Evolutionary conservation across 2,329 filamentous ascomycete species (phyloP).

Genomic region (Nakataea oryzae): DNA sequence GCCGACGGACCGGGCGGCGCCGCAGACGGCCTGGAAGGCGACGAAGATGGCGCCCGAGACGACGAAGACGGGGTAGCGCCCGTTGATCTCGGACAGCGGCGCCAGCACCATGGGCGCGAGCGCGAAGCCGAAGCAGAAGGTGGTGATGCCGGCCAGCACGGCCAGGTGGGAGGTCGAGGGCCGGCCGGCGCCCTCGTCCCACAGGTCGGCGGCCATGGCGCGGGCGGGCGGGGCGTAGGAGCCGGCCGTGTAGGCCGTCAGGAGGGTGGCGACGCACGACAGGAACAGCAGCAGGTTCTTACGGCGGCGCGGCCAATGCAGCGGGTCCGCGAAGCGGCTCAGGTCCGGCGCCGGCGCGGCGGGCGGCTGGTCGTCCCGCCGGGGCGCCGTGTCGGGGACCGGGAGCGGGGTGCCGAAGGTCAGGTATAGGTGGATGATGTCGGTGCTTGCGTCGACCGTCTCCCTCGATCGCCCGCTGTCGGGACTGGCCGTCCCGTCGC

Average conservation of each 20-base stretch:
- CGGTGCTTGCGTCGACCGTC: not conserved
- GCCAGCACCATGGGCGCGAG: constrained; percentile 81
- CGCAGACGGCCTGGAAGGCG: constrained; percentile 61
- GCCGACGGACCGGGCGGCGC: constrained; percentile 55
- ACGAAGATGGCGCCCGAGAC: constrained; percentile 63
- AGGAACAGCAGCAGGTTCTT: constrained; percentile 65
- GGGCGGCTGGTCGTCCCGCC: constrained; percentile 8
- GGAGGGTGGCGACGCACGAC: constrained; percentile 63
- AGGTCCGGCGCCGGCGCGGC: constrained; percentile 47
- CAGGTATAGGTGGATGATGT: constrained; percentile 21
- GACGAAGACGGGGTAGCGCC: constrained; percentile 73
- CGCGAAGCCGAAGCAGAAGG: constrained; percentile 73
- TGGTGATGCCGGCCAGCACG: constrained; percentile 65
- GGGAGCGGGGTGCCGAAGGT: constrained; percentile 28
- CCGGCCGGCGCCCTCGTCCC: not conserved
- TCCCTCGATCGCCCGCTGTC: not conserved
- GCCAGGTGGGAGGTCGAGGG: constrained; percentile 50
- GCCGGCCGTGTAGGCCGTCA: constrained; percentile 74
- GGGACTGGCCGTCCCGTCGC: not conserved
- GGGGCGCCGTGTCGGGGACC: constrained; percentile 8
- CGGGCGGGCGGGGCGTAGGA: constrained; percentile 62
- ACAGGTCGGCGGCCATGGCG: constrained; percentile 56
- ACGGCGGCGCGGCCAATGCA: constrained; percentile 57
- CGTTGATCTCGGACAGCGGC: constrained; percentile 81
- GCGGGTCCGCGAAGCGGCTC: constrained; percentile 56